phyloP scores from a whole-genome alignment of 495 filamentous ascomycete genomes.

The Penicillium pulvis region DNA sequence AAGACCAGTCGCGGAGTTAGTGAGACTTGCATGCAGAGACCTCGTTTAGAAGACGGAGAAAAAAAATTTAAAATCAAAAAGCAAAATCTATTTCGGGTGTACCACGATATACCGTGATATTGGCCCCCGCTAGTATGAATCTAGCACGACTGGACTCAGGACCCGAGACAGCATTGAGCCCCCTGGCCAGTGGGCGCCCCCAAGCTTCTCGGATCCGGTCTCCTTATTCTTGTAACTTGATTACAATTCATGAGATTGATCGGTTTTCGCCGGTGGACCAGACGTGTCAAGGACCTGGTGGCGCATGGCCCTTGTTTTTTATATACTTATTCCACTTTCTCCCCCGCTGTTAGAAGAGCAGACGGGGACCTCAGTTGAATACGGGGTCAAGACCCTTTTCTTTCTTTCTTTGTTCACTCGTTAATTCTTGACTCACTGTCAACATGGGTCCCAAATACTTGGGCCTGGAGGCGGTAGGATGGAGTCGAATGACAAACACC shows the following conservation, averaged over 20 bases:
- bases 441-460: slow-evolving; percentile 4
- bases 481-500: slow-evolving; percentile 7
- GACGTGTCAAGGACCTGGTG: slow-evolving; percentile 1
- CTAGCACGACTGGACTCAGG: background rate
- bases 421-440: background rate
- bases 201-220: slow-evolving; percentile 2
- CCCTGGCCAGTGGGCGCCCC: slow-evolving; percentile 2
- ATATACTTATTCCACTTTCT: slow-evolving; percentile 7
- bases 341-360: background rate
- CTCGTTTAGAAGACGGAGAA: background rate
- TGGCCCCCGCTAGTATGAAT: background rate
- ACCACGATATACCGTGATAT: background rate
- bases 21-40: slow-evolving; percentile 5
- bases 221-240: background rate
- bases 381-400: slow-evolving; percentile 5
- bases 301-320: background rate
- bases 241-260: background rate
- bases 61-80: background rate
- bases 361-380: slow-evolving; percentile 1
- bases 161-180: background rate
- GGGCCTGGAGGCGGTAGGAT: slow-evolving; percentile 1
- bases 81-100: slow-evolving; percentile 7
- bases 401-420: slow-evolving; percentile 6
- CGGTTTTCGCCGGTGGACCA: slow-evolving; percentile 3
- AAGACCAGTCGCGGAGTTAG: background rate